phyloP scores from a whole-genome alignment of 805 yeast species.

The Ogataea parapolymorpha region DNA sequence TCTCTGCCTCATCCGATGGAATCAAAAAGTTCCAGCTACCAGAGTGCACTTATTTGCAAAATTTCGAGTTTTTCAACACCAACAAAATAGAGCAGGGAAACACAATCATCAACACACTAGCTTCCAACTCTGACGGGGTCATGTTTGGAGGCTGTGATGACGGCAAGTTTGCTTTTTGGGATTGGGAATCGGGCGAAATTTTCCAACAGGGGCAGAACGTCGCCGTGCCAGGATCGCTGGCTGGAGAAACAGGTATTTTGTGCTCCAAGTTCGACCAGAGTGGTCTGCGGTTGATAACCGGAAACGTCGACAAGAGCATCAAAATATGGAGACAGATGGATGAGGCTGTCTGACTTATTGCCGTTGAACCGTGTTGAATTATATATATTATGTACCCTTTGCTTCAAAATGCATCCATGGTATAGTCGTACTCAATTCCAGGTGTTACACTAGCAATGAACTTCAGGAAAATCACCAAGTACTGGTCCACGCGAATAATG shows the following conservation, averaged over 20 bases:
- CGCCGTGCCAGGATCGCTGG: constrained; percentile 67
- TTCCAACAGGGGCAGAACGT: constrained; percentile 52
- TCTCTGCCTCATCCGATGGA: constrained; percentile 78
- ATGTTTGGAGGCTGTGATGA: constrained; percentile 82
- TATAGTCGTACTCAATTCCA: constrained; percentile 94
- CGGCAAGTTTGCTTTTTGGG: constrained; percentile 74
- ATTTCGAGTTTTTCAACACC: constrained; percentile 45
- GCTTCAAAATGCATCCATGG: constrained; percentile 84
- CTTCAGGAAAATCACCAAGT: constrained; percentile 82
- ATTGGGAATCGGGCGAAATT: constrained; percentile 67
- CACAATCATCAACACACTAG: constrained; percentile 62
- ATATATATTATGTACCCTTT: not conserved
- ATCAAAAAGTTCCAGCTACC: constrained; percentile 84
- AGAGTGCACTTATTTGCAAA: constrained; percentile 58
- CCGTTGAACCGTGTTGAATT: not conserved
- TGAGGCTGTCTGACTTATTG: constrained; percentile 13
- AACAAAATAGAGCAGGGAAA: constrained; percentile 34
- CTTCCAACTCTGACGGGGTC: constrained; percentile 57
- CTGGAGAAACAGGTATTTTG: constrained; percentile 64
- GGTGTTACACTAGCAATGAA: constrained; percentile 97
- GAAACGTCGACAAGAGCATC: constrained; percentile 86
- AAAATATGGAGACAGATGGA: constrained; percentile 63
- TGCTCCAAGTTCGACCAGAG: constrained; percentile 73
- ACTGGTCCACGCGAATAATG: constrained; percentile 83
- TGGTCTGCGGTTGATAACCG: constrained; percentile 77